Evolutionary conservation across 2,329 filamentous ascomycete genomes (phyloP), one percentile per base, ranked within the genome.

Genomic region (Ophiostoma perfectum): DNA sequence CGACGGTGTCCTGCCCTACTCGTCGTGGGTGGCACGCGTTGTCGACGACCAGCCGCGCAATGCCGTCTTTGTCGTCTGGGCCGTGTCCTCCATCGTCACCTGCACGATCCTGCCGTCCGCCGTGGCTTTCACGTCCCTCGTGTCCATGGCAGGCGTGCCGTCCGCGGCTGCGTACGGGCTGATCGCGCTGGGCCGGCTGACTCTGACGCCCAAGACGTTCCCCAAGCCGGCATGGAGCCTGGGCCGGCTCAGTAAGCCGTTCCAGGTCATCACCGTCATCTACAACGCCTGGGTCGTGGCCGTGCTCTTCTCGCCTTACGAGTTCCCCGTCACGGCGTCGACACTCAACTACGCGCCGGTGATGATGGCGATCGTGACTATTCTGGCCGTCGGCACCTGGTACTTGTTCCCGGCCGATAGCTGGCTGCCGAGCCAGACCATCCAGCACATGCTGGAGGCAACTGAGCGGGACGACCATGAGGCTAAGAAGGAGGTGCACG

Each of bases 291-390:
- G 70, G 70, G 66, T 68, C 4, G 66, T 69, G 6, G 70, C 68
- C 12, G 58, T 70, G n/a, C 64, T 70, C 1, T 68, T 68, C 18
- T 70, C 68, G 42, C 70, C 70, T 12, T 70, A 68, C 58, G 38
- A 62, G 38, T 70, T 67, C 36, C 68, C 70, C 1, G 70, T 70
- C 16, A 9, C 66, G 36, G 68, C 58, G 4, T 38, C 65, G 14
- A 70, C 68, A 11, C 64, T 70, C 58, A 70, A 70, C 68, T 70
- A 70, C 49, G 68, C 70, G 9, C 70, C 70, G 5, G 52, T 70
- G 42, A 69, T 69, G 64, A 68, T 69, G 70, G 68, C 42, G 12
- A 70, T 70, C 55, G 66, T 70, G 4, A 70, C 70, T 16, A 45
- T 69, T 6, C 58, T 70, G 41, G 70, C 66, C 39, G 8, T 70